Conservation (phyloP, 2,329 filamentous ascomycete species). For the Fusarium nelsonii region DNA sequence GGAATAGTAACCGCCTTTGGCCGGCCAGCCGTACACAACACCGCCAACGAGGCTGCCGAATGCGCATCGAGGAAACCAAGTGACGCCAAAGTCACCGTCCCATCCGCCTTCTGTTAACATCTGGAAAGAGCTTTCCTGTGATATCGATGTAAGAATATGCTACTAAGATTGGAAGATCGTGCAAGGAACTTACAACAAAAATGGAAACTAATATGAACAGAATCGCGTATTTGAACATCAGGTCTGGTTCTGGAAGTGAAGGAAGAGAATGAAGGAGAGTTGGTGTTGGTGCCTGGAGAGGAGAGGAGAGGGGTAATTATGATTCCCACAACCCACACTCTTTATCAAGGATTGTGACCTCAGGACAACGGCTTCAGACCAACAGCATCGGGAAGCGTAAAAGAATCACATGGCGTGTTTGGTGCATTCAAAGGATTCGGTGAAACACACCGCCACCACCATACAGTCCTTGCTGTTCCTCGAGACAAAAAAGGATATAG, state of each 20-base stretch:
- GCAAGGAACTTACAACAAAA: too few relatives aligned
- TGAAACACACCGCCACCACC: background rate
- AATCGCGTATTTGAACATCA: background rate
- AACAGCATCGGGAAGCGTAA: background rate
- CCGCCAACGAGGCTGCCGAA: background rate
- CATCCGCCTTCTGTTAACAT: background rate
- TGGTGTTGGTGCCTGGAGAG: background rate
- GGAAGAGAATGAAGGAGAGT: background rate
- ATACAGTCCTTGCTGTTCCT: too few relatives aligned
- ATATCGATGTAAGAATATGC: background rate
- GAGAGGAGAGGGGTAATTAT: background rate
- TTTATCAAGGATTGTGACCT: background rate
- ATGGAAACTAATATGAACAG: background rate
- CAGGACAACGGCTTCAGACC: background rate
- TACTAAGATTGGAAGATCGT: background rate
- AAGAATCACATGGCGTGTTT: background rate
- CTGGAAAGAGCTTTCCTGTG: background rate
- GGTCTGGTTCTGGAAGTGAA: too few relatives aligned
- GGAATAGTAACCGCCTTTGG: background rate
- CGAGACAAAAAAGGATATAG: too few relatives aligned
- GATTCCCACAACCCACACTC: background rate
- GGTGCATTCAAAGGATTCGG: background rate
- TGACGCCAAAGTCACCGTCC: background rate
- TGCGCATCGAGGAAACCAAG: background rate
- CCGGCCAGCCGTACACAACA: background rate